Base-by-base conservation (phyloP, 2,329 filamentous ascomycete species). In the Mollisia scopiformis region DNA sequence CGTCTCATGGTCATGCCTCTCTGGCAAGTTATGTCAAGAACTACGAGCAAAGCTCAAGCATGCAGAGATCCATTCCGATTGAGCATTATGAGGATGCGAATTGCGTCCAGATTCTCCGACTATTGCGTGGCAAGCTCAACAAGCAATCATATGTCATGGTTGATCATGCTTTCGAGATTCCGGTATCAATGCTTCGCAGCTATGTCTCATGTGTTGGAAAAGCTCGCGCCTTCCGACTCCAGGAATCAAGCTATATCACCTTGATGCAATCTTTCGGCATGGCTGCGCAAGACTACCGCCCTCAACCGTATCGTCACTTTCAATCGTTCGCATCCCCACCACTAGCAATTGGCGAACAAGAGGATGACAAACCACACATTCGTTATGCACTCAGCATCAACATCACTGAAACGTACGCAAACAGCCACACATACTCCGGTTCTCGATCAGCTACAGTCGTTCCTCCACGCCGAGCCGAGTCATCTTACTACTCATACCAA, bases 131-230 rank as follows among this genome's bases (percentile, higher is more conserved):
- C 23, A n/a, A 43, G 11, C 21, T 64, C 25, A 37, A 50, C 19
- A 61, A 61, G 41, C 62, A 64, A 30, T 61, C 55, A 6, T 64
- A 61, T 39, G 41, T 64, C 28, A 51, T 21, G 31, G 35, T 53
- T 6, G 37, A 57, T 8, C 55, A 61, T 55, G 33, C 35, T 14
- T 64, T 54, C 21, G 25, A 55, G 31, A 31, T 61, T 3, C 58
- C 58, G 6, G 28, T 28, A n/a, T 55, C 46, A 13, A 39, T 30
- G 19, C 49, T 64, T 13, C 31, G 52, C 16, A 39, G 31, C 10
- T 64, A 50, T 19, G 31, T 43, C 6, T 19, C 39, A 10, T 19
- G n/a, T 2, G 13, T 6, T 21, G 39, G 39, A 43, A 10, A 19
- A 1, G 10, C n/a, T 43, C 39, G 39, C 39, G 16, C 16, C 3